Base-by-base conservation (phyloP, 768 basidiomycete species). In the Hemileccinum rubropunctum region DNA sequence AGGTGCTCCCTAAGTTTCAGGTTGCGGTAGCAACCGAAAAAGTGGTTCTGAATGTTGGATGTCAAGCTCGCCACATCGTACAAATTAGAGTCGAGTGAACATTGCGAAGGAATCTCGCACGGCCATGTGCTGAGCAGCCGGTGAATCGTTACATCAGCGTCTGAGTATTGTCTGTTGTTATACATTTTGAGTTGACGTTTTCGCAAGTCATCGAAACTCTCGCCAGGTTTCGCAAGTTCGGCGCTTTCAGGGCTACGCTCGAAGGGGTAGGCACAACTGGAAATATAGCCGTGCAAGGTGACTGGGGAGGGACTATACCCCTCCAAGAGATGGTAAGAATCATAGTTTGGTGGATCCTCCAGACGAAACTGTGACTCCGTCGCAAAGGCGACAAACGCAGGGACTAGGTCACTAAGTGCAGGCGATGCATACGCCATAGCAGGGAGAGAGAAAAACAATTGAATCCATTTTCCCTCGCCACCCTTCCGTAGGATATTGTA, bases 371-470 rank as follows among this genome's bases (percentile, higher is more conserved):
- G 48, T 10, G 57, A 17, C 15, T 55, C 28, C 5, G 62, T 46
- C 1, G 56, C 52, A 45, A 71, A 69, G 3, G 73, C 61, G 8
- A 74, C 43, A 2, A 73, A 39, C 3, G 65, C 59, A 0, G 62
- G 57, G 3, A 69, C 51, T 13, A 68, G 55, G 10, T 48, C 44
- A 2, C 40, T 21, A 9, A 47, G 26, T 0, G 48, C 9, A 6
- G 57, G 48, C 11, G 61, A 64, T 9, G 50, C 41, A 50, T 67
- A 72, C 36, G 46, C 58, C 58, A 72, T 61, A 2, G 69, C 60
- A 4, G 69, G 56, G 6, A 73, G 54, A 4, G 63, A 58, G 41
- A 74, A 74, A 11, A 61, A 42, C 10, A 74, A 20, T 15, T 52
- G 58, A 14, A 27, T 59, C 47, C 53, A 56, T 37, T 62, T 50